Conservation (phyloP, 805 yeast genomes). For the Diddensiella santjacobensis region DNA sequence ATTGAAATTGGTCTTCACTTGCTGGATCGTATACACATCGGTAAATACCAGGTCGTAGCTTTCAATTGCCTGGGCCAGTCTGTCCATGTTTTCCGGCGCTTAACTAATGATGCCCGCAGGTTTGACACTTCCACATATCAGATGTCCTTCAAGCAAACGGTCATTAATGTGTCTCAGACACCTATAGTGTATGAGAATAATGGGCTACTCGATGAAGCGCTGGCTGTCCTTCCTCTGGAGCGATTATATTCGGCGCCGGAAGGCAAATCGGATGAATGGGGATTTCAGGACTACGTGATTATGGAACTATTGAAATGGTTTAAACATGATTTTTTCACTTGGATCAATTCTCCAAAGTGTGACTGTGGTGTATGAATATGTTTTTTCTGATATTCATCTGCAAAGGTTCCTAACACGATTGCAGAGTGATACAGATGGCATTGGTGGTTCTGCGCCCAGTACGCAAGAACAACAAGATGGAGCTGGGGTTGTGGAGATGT, state of each 20-base stretch:
- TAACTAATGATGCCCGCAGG: too few relatives aligned
- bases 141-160: constrained; percentile 12
- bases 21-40: neutral
- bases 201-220: constrained; percentile 49
- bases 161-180: constrained; percentile 17
- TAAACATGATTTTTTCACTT: constrained; percentile 71
- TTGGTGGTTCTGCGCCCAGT: constrained; percentile 44
- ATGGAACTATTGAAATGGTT: constrained; percentile 61
- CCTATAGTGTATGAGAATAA: constrained; percentile 42
- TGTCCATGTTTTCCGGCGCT: neutral
- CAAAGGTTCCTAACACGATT: neutral
- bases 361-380: constrained; percentile 40
- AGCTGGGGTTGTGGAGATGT: constrained; percentile 61
- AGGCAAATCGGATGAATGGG: constrained; percentile 29
- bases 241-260: constrained; percentile 44
- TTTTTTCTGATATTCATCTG: neutral
- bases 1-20: neutral
- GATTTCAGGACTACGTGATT: constrained; percentile 56
- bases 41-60: neutral
- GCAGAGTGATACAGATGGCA: constrained; percentile 37
- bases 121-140: too few relatives aligned
- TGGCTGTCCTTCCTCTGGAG: constrained; percentile 61
- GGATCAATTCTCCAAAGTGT: constrained; percentile 77
- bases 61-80: neutral
- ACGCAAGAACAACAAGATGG: constrained; percentile 44